Conservation (phyloP, 2,329 filamentous ascomycete genomes). For the Cordyceps cicadae region DNA sequence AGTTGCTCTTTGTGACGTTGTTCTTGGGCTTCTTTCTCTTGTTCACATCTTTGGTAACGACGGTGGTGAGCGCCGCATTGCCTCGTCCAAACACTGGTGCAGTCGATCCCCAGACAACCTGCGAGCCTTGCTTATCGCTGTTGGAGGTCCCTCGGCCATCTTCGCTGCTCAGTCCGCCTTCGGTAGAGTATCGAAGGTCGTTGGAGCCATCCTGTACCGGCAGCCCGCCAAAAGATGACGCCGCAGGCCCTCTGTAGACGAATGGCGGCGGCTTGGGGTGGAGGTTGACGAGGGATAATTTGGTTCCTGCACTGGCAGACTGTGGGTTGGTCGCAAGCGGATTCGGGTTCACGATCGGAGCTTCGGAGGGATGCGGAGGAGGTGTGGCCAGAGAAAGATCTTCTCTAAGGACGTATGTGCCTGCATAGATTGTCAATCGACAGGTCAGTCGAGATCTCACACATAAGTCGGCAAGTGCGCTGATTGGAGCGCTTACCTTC, state of each 20-base stretch:
- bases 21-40: constrained; percentile 94
- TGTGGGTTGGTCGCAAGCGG: constrained; percentile 78
- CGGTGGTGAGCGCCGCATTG: constrained; percentile 62
- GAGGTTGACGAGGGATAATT: constrained; percentile 68
- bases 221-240: constrained; percentile 38
- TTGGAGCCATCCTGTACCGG: constrained; percentile 47
- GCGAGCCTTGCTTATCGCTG: constrained; percentile 39
- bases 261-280: constrained; percentile 50
- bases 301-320: constrained; percentile 78
- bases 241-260: constrained; percentile 46
- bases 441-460: no score
- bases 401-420: constrained; percentile 84
- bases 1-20: constrained; percentile 97
- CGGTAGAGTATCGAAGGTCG: constrained; percentile 52
- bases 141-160: constrained; percentile 45
- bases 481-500: constrained; percentile 54
- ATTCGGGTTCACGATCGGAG: constrained; percentile 78
- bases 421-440: constrained; percentile 32
- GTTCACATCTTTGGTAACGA: constrained; percentile 59
- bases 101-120: constrained; percentile 30
- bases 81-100: constrained; percentile 76
- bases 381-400: constrained; percentile 88
- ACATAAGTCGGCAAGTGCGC: background rate
- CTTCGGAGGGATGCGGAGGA: constrained; percentile 90
- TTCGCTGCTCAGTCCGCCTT: constrained; percentile 50